Base-by-base conservation (phyloP, 2,329 filamentous ascomycete genomes). In the Amauroascus niger region DNA sequence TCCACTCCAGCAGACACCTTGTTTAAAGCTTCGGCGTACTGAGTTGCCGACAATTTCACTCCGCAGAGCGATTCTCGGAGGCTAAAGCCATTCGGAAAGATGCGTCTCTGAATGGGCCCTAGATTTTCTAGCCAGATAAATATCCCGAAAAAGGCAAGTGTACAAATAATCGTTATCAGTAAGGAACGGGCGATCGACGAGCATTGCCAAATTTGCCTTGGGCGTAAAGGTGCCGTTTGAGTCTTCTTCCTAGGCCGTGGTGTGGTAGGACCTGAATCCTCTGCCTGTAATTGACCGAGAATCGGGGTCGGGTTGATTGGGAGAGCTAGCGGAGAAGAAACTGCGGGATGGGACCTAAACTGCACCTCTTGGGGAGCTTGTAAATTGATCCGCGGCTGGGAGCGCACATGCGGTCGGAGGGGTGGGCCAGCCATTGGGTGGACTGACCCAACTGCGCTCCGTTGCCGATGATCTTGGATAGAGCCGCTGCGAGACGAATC, bases 101-200 rank as follows among this genome's bases (percentile, higher is more conserved):
- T 16, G 41, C 32, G 54, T 22, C 40, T 45, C 16, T 7, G 14
- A 14, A 24, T 11, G 5, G 16, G 8, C 18, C 11, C 39, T 46
- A 64, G 22, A 18, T 55, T 45, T 47, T 57, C 54, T 16, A 56
- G 41, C 33, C 55, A 54, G 13, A 49, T 41, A 53, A 60, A 57
- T 11, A 53, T 54, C 7, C 55, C 54, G 24, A 61, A 33, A 6
- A 60, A 22, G 11, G 56, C 54, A 16, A 62, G 18, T 40, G 52
- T 18, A 9, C 62, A 37, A 20, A 61, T 18, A 26, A 58, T 35
- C 14, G 48, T 50, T 13, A 58, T 28, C 14, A 52, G 30, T 39
- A 28, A 18, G 18, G 39, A 26, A 32, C 22, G 11, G 11, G n/a
- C 11, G 6, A 52, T 6, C 16, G 49, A 40, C 11, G 14, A n/a